Base-by-base conservation (phyloP, 441 rosid species). In the Isatis lusitanica region DNA sequence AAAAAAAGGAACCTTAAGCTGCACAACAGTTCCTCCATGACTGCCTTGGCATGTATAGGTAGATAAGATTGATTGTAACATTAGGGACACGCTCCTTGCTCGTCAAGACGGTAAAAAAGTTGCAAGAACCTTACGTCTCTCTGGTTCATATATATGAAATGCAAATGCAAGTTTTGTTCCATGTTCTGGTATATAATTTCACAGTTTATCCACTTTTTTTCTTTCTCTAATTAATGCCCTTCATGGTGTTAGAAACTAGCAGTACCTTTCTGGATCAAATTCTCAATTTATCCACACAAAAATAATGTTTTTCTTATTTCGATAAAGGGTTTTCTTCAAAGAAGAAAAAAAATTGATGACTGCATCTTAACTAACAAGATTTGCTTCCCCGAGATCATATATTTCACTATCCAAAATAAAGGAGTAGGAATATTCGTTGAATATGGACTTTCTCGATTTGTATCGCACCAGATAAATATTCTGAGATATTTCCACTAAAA, bases 401-500 rank as follows among this genome's bases (percentile, higher is more conserved):
- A 75, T 55, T 6, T 53, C 18, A 28, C 13, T 36, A 53, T 55
- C 70, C 38, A 69, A 69, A 62, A 46, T 28, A 62, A 53, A 75
- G 74, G 70, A 69, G 38, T 55, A 56, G 3, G 31, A 26, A 75
- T 69, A 75, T 69, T 62, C 78, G 65, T 44, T 63, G 65, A 53
- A 60, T 43, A 52, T 33, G 8, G 42, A 61, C 70, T 69, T 68
- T 69, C 74, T 63, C 30, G 6, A 62, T 53, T 62, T 55, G 13
- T 56, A 13, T 44, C 13, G 46, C 53, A 46, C 55, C 47, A 50
- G 24, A 61, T 30, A 46, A 75, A 24, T 5, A 10, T 8, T 17
- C 15, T 47, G 10, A 35, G 10, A 16, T 28, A 26, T 55, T 63
- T 53, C 17, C 17, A 26, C 50, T 35, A 43, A 43, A 53, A 61